These are phyloP conservation scores for Penicillium manginii DNA, from an alignment of 495 filamentous ascomycete genomes.

Conservation along the genomic window DNA sequence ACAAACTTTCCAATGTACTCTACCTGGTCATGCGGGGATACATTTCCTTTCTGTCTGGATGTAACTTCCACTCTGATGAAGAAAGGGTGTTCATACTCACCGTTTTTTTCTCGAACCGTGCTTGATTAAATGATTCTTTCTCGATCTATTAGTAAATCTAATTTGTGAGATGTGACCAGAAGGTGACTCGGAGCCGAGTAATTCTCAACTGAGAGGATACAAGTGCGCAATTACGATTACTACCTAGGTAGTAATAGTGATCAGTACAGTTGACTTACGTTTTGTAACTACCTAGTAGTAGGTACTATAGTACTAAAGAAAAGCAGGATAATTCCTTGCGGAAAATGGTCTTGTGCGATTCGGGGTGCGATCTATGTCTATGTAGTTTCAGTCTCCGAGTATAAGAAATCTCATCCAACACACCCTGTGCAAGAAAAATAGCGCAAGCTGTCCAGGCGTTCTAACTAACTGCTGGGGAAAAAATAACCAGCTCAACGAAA, in stretches of 20 bases:
- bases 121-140: conserved; percentile 5
- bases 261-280: too few species aligned
- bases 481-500: conserved; percentile 18
- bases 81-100: conserved; percentile 42
- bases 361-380: conserved; percentile 32
- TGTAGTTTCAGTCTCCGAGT: conserved; percentile 16
- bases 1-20: conserved; percentile 47
- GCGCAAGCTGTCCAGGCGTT: not conserved
- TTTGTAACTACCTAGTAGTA: too few species aligned
- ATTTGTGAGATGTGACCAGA: not conserved
- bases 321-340: conserved; percentile 16
- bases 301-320: too few species aligned
- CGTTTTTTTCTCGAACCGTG: conserved; percentile 27
- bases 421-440: conserved; percentile 15
- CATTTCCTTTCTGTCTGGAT: conserved; percentile 31
- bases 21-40: conserved; percentile 45
- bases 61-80: conserved; percentile 18
- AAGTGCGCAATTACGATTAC: too few species aligned
- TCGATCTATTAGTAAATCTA: not conserved
- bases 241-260: too few species aligned
- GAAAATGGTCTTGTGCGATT: conserved; percentile 25
- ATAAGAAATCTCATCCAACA: conserved; percentile 17
- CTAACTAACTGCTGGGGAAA: not conserved
- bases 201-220: too few species aligned
- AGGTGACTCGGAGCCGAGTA: not conserved